Conservation (phyloP, 495 filamentous ascomycete species). For the Hypoxylon subgilvum region DNA sequence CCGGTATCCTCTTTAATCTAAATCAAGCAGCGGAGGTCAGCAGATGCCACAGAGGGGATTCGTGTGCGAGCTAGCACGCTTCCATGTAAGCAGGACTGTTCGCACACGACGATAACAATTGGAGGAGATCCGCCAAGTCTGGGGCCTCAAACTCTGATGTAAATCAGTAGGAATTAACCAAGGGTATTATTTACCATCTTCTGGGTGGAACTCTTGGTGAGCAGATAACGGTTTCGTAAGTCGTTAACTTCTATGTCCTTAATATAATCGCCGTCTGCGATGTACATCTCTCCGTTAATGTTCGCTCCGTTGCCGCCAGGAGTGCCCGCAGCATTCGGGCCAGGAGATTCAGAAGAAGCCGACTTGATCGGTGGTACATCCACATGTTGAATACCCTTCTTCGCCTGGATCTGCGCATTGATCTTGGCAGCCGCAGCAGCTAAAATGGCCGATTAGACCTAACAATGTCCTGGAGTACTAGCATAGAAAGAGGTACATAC, state of each 20-base stretch:
- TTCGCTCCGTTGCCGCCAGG: constrained; percentile 54
- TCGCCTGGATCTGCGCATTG: constrained; percentile 89
- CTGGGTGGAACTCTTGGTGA: constrained; percentile 97
- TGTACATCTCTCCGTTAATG: constrained; percentile 86
- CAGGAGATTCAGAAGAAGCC: constrained; percentile 38
- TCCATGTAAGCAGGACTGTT: constrained; percentile 83
- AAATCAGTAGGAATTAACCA: constrained; percentile 79
- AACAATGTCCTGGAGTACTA: background rate
- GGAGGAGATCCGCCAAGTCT: constrained; percentile 48
- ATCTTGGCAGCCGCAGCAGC: constrained; percentile 92
- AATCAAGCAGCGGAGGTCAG: constrained; percentile 92
- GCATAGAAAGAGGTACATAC: constrained; percentile 51
- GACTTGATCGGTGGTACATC: constrained; percentile 88
- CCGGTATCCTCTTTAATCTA: constrained; percentile 99
- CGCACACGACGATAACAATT: constrained; percentile 58
- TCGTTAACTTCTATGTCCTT: constrained; percentile 99
- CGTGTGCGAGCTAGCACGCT: constrained; percentile 72
- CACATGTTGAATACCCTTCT: constrained; percentile 91
- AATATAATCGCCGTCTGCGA: constrained; percentile 95
- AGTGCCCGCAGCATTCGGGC: constrained; percentile 18
- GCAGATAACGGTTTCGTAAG: constrained; percentile 92
- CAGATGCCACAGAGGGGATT: constrained; percentile 88
- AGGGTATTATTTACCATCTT: constrained; percentile 94
- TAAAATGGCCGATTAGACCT: constrained; percentile 49
- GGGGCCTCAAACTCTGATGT: constrained; percentile 61